These are phyloP conservation scores for Tinospora cordifolia DNA, from an alignment of 164 flowering plant genomes.

Conservation along the genomic window DNA sequence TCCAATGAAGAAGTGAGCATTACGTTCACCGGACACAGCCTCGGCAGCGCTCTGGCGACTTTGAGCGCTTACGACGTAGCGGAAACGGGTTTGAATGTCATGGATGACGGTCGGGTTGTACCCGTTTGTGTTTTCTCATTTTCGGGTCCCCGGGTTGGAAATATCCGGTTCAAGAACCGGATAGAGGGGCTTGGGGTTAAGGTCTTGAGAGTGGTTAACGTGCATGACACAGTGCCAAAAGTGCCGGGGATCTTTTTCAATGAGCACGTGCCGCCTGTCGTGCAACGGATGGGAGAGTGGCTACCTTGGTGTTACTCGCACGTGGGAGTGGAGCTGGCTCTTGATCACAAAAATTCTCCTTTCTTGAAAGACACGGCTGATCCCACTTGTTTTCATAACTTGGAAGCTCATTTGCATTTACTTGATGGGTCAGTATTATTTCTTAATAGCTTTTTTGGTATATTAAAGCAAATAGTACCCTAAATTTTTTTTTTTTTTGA, in stretches of 20 bases:
- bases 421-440: constrained; percentile 59
- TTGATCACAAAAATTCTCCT: constrained; percentile 60
- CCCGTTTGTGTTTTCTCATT: too few species aligned
- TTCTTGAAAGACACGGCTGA: constrained; percentile 37
- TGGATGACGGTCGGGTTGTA: too few species aligned
- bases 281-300: constrained; percentile 28
- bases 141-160: too few species aligned
- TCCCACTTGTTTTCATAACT: constrained; percentile 37
- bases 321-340: constrained; percentile 43
- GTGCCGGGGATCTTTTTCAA: constrained; percentile 52
- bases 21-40: constrained; percentile 49
- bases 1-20: constrained; percentile 44
- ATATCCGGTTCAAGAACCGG: too few species aligned
- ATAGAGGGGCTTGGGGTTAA: too few species aligned
- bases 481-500: too few species aligned
- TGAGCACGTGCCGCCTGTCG: constrained; percentile 25
- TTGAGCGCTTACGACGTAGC: constrained; percentile 58
- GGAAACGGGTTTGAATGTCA: constrained; percentile 35
- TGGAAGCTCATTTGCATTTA: constrained; percentile 60
- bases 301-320: constrained; percentile 64
- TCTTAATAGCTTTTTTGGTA: too few species aligned
- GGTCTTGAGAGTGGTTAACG: too few species aligned
- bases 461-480: too few species aligned
- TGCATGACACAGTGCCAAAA: constrained; percentile 51
- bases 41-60: constrained; percentile 62